A percentile compares a stretch with the other conserved stretches of the same genome.
These are phyloP conservation scores for Grosmannia penicillata DNA, from an alignment of 2,329 filamentous ascomycete genomes.

Conservation along the genomic window DNA sequence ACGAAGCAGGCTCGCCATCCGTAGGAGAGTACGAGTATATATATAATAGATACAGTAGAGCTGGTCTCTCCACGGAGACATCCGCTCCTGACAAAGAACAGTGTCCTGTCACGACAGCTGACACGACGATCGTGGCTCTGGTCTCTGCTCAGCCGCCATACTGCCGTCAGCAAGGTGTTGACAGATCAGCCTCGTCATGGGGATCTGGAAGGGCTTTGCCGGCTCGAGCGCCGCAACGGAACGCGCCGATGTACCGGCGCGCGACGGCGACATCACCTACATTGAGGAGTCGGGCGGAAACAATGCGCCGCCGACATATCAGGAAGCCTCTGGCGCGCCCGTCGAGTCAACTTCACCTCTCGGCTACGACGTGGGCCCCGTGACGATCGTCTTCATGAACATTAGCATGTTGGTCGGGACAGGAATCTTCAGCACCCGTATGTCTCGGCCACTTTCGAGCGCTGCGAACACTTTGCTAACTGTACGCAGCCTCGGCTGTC, in stretches of 20 bases:
- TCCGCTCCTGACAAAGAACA: too few relatives aligned
- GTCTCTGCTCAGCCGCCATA: too few relatives aligned
- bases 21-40: too few relatives aligned
- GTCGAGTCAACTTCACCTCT: conserved; percentile 43
- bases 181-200: neutral
- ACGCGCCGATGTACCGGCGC: too few relatives aligned
- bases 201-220: too few relatives aligned
- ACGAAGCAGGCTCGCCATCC: too few relatives aligned
- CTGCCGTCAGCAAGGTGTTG: too few relatives aligned
- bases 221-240: too few relatives aligned
- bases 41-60: too few relatives aligned
- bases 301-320: conserved; percentile 15
- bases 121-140: too few relatives aligned
- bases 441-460: conserved; percentile 13
- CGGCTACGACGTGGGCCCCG: conserved; percentile 40
- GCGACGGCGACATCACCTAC: conserved; percentile 4
- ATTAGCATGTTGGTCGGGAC: conserved; percentile 49
- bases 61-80: too few relatives aligned
- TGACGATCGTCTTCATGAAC: conserved; percentile 44
- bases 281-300: conserved; percentile 11
- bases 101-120: too few relatives aligned
- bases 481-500: conserved; percentile 35
- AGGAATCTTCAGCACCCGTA: conserved; percentile 48
- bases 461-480: neutral
- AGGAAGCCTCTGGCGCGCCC: conserved; percentile 46